phyloP scores from a whole-genome alignment of 805 yeast genomes.

The Schizosaccharomyces octosporus region DNA sequence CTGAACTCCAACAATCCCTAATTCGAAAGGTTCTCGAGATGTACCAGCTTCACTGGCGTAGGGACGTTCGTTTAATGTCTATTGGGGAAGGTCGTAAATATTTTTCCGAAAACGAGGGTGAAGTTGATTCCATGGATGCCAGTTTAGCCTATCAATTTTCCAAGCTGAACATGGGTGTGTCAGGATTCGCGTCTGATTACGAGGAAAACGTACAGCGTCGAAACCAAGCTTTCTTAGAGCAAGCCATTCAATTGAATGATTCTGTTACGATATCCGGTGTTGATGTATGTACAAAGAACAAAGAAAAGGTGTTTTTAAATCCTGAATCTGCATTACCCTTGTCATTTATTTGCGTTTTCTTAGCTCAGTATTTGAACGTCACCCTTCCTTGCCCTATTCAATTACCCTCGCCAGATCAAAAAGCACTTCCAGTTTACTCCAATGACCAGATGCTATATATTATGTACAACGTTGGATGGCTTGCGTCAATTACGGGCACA shows the following conservation, averaged over 20 bases:
- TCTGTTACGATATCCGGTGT: not conserved
- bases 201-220: not conserved
- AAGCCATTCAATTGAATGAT: not conserved
- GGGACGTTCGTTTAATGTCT: not conserved
- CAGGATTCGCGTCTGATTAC: not conserved
- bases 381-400: not conserved
- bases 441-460: not conserved
- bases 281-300: not conserved
- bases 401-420: not conserved
- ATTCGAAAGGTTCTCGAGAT: not conserved
- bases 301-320: not conserved
- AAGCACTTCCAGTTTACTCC: not conserved
- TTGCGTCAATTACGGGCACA: not conserved
- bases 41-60: not conserved
- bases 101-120: not conserved
- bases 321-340: not conserved
- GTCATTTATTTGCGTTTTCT: not conserved
- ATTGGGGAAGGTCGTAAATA: not conserved
- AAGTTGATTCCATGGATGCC: not conserved
- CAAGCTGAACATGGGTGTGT: not conserved
- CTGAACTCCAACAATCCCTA: not conserved
- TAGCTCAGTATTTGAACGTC: not conserved
- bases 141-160: not conserved
- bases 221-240: not conserved
- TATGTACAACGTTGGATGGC: not conserved